These are phyloP conservation scores for Podospora anserina DNA, from an alignment of 495 filamentous ascomycete species.

Conservation along the genomic window DNA sequence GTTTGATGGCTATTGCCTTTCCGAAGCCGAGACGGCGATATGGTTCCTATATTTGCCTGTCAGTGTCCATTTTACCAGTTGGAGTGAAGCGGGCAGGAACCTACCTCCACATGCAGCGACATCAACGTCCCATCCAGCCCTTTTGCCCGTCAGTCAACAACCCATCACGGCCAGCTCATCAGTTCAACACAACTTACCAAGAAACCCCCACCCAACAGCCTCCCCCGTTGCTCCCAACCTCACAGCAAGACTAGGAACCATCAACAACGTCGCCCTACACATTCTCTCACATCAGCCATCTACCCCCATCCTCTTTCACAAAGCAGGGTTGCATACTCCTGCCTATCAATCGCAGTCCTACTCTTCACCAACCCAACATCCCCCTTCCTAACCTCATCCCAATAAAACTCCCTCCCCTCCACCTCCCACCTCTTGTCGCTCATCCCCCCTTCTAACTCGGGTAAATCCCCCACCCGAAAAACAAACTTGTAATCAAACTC, in stretches of 20 bases:
- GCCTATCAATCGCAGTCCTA: conserved; percentile 34
- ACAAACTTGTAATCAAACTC: conserved; percentile 45
- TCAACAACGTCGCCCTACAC: conserved; percentile 34
- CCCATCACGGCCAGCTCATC: background rate
- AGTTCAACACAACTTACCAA: conserved; percentile 24
- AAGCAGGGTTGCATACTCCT: conserved; percentile 33
- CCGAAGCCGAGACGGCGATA: conserved; percentile 46
- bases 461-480: conserved; percentile 34
- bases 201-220: conserved; percentile 45
- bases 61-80: too few relatives aligned
- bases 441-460: conserved; percentile 15
- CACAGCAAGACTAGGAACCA: conserved; percentile 37
- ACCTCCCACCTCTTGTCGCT: conserved; percentile 16
- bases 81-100: background rate
- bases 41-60: conserved; percentile 27
- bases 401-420: conserved; percentile 27
- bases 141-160: background rate
- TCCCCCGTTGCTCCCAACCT: conserved; percentile 31
- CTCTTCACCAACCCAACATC: conserved; percentile 37
- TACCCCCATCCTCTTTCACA: background rate
- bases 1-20: conserved; percentile 40
- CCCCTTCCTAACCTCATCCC: conserved; percentile 30
- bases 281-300: background rate
- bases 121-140: conserved; percentile 36
- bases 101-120: conserved; percentile 37